Evolutionary conservation across 1,284 basidiomycete species (phyloP), one percentile per base, ranked within the genome.

Genomic region (Ustilago tritici): DNA sequence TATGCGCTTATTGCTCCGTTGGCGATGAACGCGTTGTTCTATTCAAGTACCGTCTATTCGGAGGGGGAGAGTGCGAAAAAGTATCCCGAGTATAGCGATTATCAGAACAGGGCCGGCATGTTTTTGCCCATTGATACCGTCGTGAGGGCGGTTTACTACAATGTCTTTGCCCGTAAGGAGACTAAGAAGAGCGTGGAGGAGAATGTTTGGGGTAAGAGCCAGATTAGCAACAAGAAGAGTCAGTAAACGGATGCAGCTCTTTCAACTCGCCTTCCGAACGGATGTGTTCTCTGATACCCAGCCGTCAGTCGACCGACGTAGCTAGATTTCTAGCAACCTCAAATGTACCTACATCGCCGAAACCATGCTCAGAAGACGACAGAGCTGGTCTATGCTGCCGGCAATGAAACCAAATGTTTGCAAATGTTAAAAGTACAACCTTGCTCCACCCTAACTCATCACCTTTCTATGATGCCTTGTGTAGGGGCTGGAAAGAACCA

Each of bases 41-140:
- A 74, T 46, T 62, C 82, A 8, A 81, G 93, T 31, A 94, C 94
- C 0, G 75, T 86, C 34, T 93, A 92, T 85, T 93, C 94, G 0
- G 95, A 97, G 87, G 89, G 89, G 58, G 94, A 96, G 81, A 92
- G 93, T 6, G 79, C 85, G 28, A 85, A 88, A 53, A 96, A 96
- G 86, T 96, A 96, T 82, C 91, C 92, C 6, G 89, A 88, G 4
- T 96, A 95, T 87, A 82, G 82, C 17, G 90, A 91, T 17, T 95
- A 95, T 85, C 90, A 91, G 84, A 86, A 88, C 74, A 89, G 94
- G 23, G 93, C 95, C n/a, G 92, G 90, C 31, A 93, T 94, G 91
- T 95, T 95, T 84, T 86, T 88, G 11, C 91, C 92, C 6, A 80
- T 89, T 61, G 84, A 88, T 63, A 92, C 92, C 0, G 57, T 85